A percentile compares a stretch with the other conserved stretches of the same genome.
phyloP scores from a whole-genome alignment of 108 stramenopile species.

The Aureococcus anophagefferens region DNA sequence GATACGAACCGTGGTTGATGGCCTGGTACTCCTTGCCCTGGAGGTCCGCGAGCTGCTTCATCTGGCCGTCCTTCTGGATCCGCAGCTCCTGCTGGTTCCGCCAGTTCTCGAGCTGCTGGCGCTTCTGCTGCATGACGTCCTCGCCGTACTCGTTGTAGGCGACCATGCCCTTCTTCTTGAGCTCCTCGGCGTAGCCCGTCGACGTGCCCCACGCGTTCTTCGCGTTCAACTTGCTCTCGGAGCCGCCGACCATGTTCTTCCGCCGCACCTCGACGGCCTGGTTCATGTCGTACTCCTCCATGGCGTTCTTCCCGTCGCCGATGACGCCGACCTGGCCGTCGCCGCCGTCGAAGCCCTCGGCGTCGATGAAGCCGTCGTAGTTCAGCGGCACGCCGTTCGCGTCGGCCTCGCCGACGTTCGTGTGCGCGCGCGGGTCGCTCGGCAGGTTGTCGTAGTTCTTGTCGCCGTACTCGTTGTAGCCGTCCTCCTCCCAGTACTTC shows the following conservation, averaged over 20 bases:
- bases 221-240: not conserved
- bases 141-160: slow-evolving; percentile 20
- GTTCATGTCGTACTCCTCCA: not conserved
- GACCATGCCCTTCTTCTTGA: slow-evolving; percentile 26
- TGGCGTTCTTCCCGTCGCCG: not conserved
- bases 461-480: not conserved
- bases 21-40: slow-evolving; percentile 2
- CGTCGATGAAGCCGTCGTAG: slow-evolving; percentile 1
- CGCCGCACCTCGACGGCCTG: not conserved
- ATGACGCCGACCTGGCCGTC: slow-evolving; percentile 5
- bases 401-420: not conserved
- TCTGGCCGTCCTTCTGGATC: slow-evolving; percentile 11
- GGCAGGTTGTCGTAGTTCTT: not conserved
- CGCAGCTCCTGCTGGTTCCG: slow-evolving; percentile 30
- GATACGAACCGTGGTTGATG: not conserved
- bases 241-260: not conserved
- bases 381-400: not conserved
- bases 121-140: slow-evolving; percentile 9
- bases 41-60: slow-evolving; percentile 10
- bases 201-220: not conserved
- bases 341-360: slow-evolving; percentile 3
- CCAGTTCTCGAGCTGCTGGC: slow-evolving; percentile 27
- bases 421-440: not conserved
- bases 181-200: slow-evolving; percentile 28
- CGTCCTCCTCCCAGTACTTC: not conserved